Evolutionary conservation across 2,329 filamentous ascomycete species (phyloP), one percentile per base, ranked within the genome.

Genomic region (Colletotrichum salicis): DNA sequence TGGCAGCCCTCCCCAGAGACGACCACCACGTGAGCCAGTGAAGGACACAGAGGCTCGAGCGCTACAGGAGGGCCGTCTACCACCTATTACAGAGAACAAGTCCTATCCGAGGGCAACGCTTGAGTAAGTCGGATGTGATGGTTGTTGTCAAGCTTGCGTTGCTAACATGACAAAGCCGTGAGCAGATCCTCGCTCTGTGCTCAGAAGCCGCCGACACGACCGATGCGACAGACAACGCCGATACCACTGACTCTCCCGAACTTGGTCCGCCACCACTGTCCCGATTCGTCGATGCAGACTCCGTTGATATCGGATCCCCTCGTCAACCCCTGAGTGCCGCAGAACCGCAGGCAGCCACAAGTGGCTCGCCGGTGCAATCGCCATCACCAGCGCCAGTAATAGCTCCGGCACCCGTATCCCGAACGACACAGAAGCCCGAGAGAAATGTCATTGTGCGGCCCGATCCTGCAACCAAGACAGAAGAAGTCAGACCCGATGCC

Each of bases 51-150:
- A 90, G 75, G 77, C 81, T 77, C 76, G 87, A 76, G 82, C 88
- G 74, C 75, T 78, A 29, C 84, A 88, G 74, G 86, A 90, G 75
- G 86, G 86, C 27, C 84, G 89, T 76, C 79, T 94, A 75, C 88
- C 91, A 10, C 89, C 90, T 1, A 94, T 96, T 62, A 83, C 87
- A 48, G 93, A 96, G 79, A 88, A 90, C 78, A 94, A 93, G 77
- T 82, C 85, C 2, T 93, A 89, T 77, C 90, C 92, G 12, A 85
- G 93, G 64, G 86, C 86, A 75, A 93, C 92, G 11, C 84, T 95
- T 77, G 91, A 89, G 92, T 94, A 84, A 70, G 88, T 83, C 4
- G 19, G 6, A 48, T 13, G 63, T 72, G 5, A 12, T 35, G 19
- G 15, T n/a, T 45, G 19, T 33, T 31, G 41, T 67, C 22, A 29